Base-by-base conservation (phyloP, 805 yeast genomes). In the Komagataella pastoris region DNA sequence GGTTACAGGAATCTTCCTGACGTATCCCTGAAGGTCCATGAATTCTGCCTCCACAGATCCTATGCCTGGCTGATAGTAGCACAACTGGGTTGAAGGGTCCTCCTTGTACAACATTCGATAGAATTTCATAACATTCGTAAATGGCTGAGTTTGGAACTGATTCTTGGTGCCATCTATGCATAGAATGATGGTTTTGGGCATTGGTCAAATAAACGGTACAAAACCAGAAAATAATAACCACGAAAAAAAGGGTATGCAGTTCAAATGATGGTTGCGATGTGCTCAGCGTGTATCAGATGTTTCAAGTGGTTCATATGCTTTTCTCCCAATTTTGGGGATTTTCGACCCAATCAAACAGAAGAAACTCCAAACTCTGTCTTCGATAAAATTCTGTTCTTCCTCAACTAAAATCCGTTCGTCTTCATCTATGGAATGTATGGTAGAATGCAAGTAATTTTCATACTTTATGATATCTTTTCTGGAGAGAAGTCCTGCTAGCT, bases 391-490 rank as follows among this genome's bases (percentile, higher is more conserved):
- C 30, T 24, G n/a, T 46, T 18, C 18, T n/a, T 24, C 24, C 12
- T 17, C 24, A 18, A 46, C 8, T 18, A 17, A 7, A 21, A 49
- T 49, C 17, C 10, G 24, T 12, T 14, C 47, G 23, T 30, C 8
- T 30, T 30, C 40, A 5, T 47, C 44, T 56, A 49, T 44, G 14
- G 40, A 30, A 30, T 30, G 40, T 14, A 10, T 30, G 14, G 40
- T 30, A 8, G 57, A 60, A 49, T 69, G 68, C 45, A 65, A 50
- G 51, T 65, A 65, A 8, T 62, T 55, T 56, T 82, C 85, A 58
- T 77, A 88, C 54, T 82, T 72, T 50, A 90, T 65, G 17, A 91
- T 71, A 61, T 90, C 98, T 60, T 93, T 93, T 53, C 90, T 74
- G 0, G 96, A 88, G 1, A 95, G 68, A n/a, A 88, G 61, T 0